These are phyloP conservation scores for Rubus parviflorus DNA, from an alignment of 306 rosid species.

Conservation along the genomic window DNA sequence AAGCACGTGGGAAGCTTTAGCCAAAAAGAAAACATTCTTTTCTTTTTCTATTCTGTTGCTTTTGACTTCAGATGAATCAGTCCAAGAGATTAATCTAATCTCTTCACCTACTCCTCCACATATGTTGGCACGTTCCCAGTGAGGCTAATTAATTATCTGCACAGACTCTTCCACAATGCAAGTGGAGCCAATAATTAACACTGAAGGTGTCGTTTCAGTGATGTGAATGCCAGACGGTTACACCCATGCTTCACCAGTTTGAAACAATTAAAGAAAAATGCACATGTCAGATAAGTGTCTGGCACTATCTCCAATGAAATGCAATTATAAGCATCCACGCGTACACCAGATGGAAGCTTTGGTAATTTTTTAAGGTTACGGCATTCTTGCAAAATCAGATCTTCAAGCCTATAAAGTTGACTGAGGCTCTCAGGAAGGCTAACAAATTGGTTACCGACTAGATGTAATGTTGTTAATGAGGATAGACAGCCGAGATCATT, in stretches of 20 bases:
- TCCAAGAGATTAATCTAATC: too few relatives aligned
- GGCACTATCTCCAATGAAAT: not conserved
- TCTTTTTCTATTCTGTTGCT: too few relatives aligned
- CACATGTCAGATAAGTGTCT: not conserved
- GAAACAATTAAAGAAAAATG: not conserved
- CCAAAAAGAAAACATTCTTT: too few relatives aligned
- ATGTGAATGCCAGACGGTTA: not conserved
- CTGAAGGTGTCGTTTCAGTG: not conserved
- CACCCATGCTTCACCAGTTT: not conserved
- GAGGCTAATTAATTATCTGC: too few relatives aligned
- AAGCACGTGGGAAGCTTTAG: too few relatives aligned
- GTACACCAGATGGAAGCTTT: not conserved
- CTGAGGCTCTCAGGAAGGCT: not conserved
- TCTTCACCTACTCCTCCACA: too few relatives aligned
- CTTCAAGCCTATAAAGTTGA: not conserved
- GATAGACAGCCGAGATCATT: too few relatives aligned
- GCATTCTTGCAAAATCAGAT: not conserved
- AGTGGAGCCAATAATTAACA: too few relatives aligned
- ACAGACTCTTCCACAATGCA: too few relatives aligned
- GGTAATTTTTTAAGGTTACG: not conserved
- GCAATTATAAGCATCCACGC: accelerated
- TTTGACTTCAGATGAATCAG: too few relatives aligned
- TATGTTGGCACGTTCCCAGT: too few relatives aligned
- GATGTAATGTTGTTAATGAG: not conserved
- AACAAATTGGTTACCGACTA: not conserved